Evolutionary conservation across 2,329 filamentous ascomycete species (phyloP), one percentile per base, ranked within the genome.

Genomic region (Colletotrichum filicis): DNA sequence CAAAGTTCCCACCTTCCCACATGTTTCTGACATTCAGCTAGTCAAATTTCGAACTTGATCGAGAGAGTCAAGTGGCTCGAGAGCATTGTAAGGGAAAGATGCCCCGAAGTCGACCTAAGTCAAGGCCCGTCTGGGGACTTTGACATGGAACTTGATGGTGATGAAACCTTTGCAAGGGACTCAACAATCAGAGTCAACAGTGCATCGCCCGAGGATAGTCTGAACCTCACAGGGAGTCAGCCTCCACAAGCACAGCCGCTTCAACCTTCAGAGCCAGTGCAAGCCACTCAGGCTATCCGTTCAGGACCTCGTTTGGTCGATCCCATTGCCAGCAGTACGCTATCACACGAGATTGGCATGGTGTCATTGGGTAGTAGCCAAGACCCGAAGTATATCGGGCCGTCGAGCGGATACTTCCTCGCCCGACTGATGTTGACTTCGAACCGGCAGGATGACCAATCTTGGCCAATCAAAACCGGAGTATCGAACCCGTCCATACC

Each of bases 351-450:
- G 73, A 88, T 89, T 19, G 88, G 88, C 0, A 76, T 90, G 16
- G 83, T 90, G 0, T 88, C 87, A 0, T 79, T 89, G 1, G 86
- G 85, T 1, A 82, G 82, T 4, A 86, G 84, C 28, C 81, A 83
- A 56, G 86, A 87, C 24, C 85, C 85, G 3, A 82, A 86, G 69
- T 90, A 90, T 60, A 86, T 90, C 16, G 88, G 88, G 0, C 88
- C 88, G 2, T 90, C 88, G 0, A 89, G 87, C 49, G 88, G 88
- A 1, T 88, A 87, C 68, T 88, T 88, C 55, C 82, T 89, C 14
- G 86, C 87, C 2, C 85, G 86, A 1, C 79, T 88, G 3, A 83
- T 89, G 75, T 81, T 89, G 14, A 74, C 14, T 80, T 83, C 26
- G 83, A 80, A 8, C 78, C 81, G 6, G 79, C 81, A 19, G 66